Percentiles rank a stretch among this genome's conserved stretches.
phyloP scores from a whole-genome alignment of 495 filamentous ascomycete species.

The Thermochaetoides thermophila region DNA sequence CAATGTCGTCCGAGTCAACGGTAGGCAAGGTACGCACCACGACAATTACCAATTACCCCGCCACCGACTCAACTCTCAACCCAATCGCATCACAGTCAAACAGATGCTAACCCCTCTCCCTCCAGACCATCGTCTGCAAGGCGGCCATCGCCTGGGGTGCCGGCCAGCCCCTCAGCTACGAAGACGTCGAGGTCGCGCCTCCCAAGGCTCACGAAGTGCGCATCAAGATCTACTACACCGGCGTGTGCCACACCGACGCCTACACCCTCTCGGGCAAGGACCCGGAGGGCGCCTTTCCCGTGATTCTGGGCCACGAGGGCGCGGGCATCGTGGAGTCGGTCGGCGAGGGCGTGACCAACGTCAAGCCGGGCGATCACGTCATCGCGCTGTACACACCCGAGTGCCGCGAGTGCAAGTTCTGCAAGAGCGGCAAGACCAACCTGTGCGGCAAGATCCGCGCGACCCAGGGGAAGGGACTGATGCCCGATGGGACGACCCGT shows the following conservation, averaged over 20 bases:
- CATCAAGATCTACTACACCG: conserved; percentile 91
- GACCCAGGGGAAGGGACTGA: conserved; percentile 88
- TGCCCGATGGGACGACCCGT: conserved; percentile 93
- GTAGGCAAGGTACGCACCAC: conserved; percentile 29
- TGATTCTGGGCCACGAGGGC: conserved; percentile 92
- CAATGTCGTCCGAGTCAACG: conserved; percentile 33
- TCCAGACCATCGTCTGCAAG: conserved; percentile 45
- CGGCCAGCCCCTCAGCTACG: conserved; percentile 71
- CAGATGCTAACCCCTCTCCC: too few species aligned
- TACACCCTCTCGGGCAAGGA: conserved; percentile 98
- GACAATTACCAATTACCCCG: conserved; percentile 1
- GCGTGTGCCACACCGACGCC: conserved; percentile 97
- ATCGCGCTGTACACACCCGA: conserved; percentile 96
- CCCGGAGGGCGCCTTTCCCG: conserved; percentile 93
- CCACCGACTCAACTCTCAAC: not conserved
- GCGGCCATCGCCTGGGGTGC: conserved; percentile 95
- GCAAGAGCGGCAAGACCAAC: conserved; percentile 97
- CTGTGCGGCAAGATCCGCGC: conserved; percentile 98
- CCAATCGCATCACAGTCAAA: too few species aligned
- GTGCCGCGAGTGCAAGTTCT: conserved; percentile 97
- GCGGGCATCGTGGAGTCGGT: conserved; percentile 95
- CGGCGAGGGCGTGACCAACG: conserved; percentile 85
- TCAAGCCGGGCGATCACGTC: conserved; percentile 86
- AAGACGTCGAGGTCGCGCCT: conserved; percentile 82
- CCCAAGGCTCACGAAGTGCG: conserved; percentile 93